Evolutionary conservation across 441 rosid genomes (phyloP).

Genomic region (Jatropha multifida): DNA sequence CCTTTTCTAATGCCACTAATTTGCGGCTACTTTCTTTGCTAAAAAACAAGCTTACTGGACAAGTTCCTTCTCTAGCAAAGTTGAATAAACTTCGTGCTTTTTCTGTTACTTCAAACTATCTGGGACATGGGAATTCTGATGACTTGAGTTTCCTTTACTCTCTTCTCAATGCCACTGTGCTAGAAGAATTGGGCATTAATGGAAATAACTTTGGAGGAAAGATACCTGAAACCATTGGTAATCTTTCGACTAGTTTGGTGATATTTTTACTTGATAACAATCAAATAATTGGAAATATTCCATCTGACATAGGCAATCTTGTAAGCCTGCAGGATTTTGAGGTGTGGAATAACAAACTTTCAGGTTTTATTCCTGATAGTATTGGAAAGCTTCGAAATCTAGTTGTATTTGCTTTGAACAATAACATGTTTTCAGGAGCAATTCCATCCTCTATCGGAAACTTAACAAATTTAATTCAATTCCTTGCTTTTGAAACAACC

Average conservation of each 20-base stretch:
- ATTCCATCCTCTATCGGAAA: background rate
- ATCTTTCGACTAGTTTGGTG: background rate
- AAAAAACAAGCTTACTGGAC: background rate
- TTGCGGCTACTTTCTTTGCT: background rate
- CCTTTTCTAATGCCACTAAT: background rate
- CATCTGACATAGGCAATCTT: background rate
- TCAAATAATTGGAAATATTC: constrained; percentile 1
- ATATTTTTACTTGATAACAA: background rate
- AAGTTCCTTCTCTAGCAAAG: background rate
- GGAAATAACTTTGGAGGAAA: constrained; percentile 23
- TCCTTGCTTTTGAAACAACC: constrained; percentile 14
- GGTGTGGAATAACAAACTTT: background rate
- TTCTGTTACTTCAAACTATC: background rate
- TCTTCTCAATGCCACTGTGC: background rate
- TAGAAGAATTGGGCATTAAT: background rate
- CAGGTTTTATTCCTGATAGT: constrained; percentile 3
- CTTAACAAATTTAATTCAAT: constrained; percentile 8
- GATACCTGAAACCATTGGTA: background rate
- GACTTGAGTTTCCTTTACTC: constrained; percentile 2
- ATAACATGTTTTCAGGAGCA: constrained; percentile 8
- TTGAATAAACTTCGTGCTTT: background rate
- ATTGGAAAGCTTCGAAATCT: constrained; percentile 14
- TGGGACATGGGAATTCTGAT: background rate
- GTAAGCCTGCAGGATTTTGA: background rate
- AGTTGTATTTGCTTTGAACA: background rate